Evolutionary conservation across 768 basidiomycete species (phyloP).

Genomic region (Roridomyces roridus): DNA sequence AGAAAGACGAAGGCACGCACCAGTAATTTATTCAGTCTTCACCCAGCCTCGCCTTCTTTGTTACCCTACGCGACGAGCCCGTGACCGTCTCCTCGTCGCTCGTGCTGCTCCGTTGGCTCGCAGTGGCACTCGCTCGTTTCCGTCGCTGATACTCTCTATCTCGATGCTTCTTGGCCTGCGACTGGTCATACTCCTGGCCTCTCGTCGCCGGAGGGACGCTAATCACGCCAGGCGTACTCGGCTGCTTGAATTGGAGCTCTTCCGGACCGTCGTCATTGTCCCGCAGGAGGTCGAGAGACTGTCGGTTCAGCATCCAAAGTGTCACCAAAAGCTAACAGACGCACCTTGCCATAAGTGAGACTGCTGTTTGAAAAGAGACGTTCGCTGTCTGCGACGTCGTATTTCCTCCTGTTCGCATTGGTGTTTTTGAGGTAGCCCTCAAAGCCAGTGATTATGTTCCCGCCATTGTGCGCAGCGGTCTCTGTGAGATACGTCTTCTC

Average conservation of each 20-base stretch:
- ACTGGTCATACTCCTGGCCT: constrained; percentile 69
- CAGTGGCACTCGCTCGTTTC: constrained; percentile 66
- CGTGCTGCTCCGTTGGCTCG: constrained; percentile 59
- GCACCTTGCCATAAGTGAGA: constrained; percentile 74
- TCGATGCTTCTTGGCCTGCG: constrained; percentile 77
- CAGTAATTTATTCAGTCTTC: constrained; percentile 46
- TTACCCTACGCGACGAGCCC: constrained; percentile 60
- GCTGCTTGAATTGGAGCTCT: constrained; percentile 58
- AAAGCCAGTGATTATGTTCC: constrained; percentile 89
- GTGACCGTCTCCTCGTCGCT: constrained; percentile 73
- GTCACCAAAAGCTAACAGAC: constrained; percentile 10
- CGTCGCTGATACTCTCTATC: constrained; percentile 83
- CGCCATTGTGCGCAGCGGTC: constrained; percentile 76
- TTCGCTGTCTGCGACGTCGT: constrained; percentile 79
- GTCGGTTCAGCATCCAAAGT: constrained; percentile 11
- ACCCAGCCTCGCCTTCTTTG: constrained; percentile 73
- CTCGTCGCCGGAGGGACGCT: constrained; percentile 77
- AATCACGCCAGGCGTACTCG: constrained; percentile 73
- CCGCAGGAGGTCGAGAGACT: constrained; percentile 80
- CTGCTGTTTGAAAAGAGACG: constrained; percentile 86
- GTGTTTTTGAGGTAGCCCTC: constrained; percentile 87
- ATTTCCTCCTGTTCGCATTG: constrained; percentile 67
- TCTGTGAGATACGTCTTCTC: constrained; percentile 81
- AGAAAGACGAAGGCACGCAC: neutral
- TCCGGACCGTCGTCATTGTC: constrained; percentile 78